Evolutionary conservation across 768 basidiomycete species (phyloP), one percentile per base, ranked within the genome.

Genomic region (Suillus brevipes): DNA sequence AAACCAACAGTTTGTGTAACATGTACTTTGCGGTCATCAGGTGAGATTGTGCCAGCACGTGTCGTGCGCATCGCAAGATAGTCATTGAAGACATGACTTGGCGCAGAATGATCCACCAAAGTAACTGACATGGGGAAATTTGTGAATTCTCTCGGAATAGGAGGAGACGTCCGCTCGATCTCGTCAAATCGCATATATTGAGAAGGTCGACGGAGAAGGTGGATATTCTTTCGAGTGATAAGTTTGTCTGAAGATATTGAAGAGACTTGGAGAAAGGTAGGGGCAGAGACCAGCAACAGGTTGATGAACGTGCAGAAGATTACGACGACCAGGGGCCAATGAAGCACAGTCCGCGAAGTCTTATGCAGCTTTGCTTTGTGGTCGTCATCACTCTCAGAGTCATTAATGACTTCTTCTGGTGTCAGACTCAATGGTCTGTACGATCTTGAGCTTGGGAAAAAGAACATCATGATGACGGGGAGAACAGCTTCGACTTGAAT

Each of bases 1-100:
- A 7, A n/a, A 34, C 53, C 2, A 20, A 55, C 53, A 20, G 18
- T 13, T 34, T 55, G 53, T 20, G 53, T 20, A 13, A 34, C 31
- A 6, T 20, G 53, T 34, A n/a, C 53, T 55, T 55, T 55, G 31
- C 53, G 53, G 31, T 55, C 53, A 34, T 55, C 31, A 55, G 53
- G 52, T 18, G 28, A 53, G 10, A 20, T 55, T 55, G 53, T 55
- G 18, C 53, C 53, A 20, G 31, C 20, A n/a, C 53, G 53, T 20
- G 53, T 34, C 31, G 5, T 31, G 52, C 18, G 52, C 52, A 12
- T 53, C 5, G 52, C 52, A 53, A 53, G 52, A 53, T 53, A 31
- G 52, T 53, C 52, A 53, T 53, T 31, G 52, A 53, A 53, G 34
- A 55, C 53, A 34, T 55, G 53, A 20, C 53, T 53, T 31, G 52